These are phyloP conservation scores for Kurtzmaniella quercitrusa DNA, from an alignment of 1,139 yeast genomes.

Conservation along the genomic window DNA sequence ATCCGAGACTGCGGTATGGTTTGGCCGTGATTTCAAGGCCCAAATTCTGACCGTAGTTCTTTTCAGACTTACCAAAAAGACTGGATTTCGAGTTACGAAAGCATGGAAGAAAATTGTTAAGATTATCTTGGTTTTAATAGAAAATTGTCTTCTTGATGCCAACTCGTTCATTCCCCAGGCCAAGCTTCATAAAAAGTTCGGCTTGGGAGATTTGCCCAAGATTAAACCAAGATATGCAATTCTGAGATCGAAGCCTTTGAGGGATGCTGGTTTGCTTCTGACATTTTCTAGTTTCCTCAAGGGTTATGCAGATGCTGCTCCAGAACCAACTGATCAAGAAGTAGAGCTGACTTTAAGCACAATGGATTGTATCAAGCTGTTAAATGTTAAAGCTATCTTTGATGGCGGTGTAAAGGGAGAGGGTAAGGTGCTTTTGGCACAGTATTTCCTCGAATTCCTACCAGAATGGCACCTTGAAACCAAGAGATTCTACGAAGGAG, in stretches of 20 bases:
- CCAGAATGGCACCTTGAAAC: conserved; percentile 31
- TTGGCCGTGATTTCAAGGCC: conserved; percentile 89
- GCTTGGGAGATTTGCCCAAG: conserved; percentile 49
- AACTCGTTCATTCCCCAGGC: conserved; percentile 43
- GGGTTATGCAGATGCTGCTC: conserved; percentile 79
- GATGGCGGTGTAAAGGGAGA: conserved; percentile 36
- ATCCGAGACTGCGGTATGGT: conserved; percentile 74
- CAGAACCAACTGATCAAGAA: conserved; percentile 91
- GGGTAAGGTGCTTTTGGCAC: conserved; percentile 16
- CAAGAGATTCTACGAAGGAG: conserved; percentile 49
- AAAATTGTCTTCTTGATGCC: conserved; percentile 68
- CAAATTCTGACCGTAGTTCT: conserved; percentile 84
- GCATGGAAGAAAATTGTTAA: conserved; percentile 63
- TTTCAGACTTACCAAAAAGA: conserved; percentile 68
- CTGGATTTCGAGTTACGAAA: conserved; percentile 41
- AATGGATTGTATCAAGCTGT: conserved; percentile 72
- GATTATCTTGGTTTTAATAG: conserved; percentile 62
- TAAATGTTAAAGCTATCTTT: conserved; percentile 53
- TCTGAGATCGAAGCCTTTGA: conserved; percentile 55
- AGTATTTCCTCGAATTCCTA: conserved; percentile 23
- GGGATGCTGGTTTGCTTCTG: conserved; percentile 74
- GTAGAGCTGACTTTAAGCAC: conserved; percentile 82
- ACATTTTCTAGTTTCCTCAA: conserved; percentile 90
- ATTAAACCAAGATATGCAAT: conserved; percentile 66
- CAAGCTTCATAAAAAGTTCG: conserved; percentile 56